Base-by-base conservation (phyloP, 2,329 filamentous ascomycete species). In the Lasiodiplodia gonubiensis region DNA sequence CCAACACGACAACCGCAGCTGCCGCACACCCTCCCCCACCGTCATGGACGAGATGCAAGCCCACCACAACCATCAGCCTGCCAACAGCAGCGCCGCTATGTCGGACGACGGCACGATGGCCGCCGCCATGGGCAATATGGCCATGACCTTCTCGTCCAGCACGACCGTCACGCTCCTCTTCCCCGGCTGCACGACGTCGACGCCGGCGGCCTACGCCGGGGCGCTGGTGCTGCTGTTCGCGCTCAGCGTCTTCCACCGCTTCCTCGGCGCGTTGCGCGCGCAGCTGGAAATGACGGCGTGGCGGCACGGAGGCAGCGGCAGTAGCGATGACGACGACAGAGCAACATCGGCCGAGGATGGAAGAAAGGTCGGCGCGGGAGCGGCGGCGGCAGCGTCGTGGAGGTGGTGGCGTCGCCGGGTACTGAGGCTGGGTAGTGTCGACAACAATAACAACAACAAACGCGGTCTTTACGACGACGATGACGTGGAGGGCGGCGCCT, bases 121-220 rank as follows among this genome's bases (percentile, higher is more conserved):
- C 1, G 30, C 30, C 30, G n/a, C n/a, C 54, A 42, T 46, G 35
- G n/a, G n/a, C n/a, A 49, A 67, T 51, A 77, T 76, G 75, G 68
- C 74, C 6, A 72, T 69, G 21, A 74, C 74, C 18, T 76, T 76
- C 53, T 74, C 72, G 0, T 67, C 72, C 25, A 70, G 70, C 57
- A 76, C 73, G 2, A 66, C 64, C n/a, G 71, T 76, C 23, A 76
- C 75, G 1, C 71, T 76, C 23, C 75, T 72, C 68, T 73, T 77
- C 66, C 70, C 70, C 3, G 60, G 69, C 30, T 77, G 74, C 74
- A 75, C 72, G 1, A 76, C 74, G 0, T 72, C 71, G 2, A 72
- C 75, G 10, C 70, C 73, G 1, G 61, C 67, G 1, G 67, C 71
- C 8, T 77, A 77, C 64, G 64, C 72, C 18, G 68, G 72, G 6